A percentile compares a stretch with the other conserved stretches of the same genome.
phyloP scores from a whole-genome alignment of 2,329 filamentous ascomycete species.

The Pyricularia grisea region DNA sequence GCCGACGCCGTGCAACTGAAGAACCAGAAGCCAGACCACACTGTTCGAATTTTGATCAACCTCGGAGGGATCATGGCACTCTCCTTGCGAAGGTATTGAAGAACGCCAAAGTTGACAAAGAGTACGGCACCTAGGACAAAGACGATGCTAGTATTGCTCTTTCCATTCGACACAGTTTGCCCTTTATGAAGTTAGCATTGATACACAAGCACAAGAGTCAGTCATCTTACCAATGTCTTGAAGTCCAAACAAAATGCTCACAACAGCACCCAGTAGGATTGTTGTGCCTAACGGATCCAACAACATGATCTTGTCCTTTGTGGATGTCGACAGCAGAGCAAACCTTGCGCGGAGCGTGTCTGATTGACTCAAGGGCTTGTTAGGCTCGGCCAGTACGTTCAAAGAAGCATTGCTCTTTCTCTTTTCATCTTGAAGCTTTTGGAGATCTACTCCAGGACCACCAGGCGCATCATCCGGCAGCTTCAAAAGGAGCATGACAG shows the following conservation, averaged over 20 bases:
- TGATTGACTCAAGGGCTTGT: slow-evolving; percentile 1
- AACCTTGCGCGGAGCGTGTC: slow-evolving; percentile 21
- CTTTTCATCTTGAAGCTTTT: not conserved
- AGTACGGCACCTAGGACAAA: slow-evolving; percentile 15
- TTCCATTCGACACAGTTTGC: not conserved
- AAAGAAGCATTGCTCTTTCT: slow-evolving; percentile 26
- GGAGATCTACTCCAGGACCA: not conserved
- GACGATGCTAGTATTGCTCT: not conserved
- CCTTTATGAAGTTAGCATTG: not conserved
- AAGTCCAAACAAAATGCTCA: slow-evolving; percentile 21
- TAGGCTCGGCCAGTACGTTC: slow-evolving; percentile 23
- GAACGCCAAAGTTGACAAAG: not conserved
- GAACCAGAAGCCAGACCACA: slow-evolving; percentile 24
- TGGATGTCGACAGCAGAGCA: slow-evolving; percentile 34
- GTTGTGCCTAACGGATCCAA: slow-evolving; percentile 18
- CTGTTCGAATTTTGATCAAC: slow-evolving; percentile 29
- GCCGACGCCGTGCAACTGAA: slow-evolving; percentile 21
- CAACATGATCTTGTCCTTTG: slow-evolving; percentile 34
- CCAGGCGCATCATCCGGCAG: not conserved
- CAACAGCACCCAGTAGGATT: slow-evolving; percentile 19
- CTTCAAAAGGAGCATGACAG: slow-evolving; percentile 9
- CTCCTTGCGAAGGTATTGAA: not conserved
- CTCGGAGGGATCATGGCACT: slow-evolving; percentile 29
- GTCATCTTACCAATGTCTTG: not conserved
- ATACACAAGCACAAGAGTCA: not conserved